Evolutionary conservation across 768 basidiomycete genomes (phyloP), one percentile per base, ranked within the genome.

Genomic region (Inosperma sp.): DNA sequence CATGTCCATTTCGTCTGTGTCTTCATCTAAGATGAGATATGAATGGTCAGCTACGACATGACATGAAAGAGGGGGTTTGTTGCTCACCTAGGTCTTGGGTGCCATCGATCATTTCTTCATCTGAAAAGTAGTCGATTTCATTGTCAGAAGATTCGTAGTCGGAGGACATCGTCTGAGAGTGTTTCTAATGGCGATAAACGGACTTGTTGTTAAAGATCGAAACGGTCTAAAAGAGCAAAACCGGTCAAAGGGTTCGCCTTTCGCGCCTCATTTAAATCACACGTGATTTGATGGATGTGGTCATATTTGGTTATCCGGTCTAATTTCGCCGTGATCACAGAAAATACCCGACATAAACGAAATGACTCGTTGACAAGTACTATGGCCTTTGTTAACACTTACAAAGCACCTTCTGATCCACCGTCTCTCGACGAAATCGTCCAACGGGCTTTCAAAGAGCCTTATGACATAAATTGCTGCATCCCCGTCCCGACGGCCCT

Each of bases 101-200:
- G 53, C 79, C 80, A 65, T 83, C 80, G 59, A 83, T 74, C 66
- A 86, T 85, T 51, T 86, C 84, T 55, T 84, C 84, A 50, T 86
- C 86, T 51, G 85, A 81, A 56, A 79, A 82, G 66, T 82, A 84
- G 14, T 81, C 77, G 35, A 62, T 69, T 48, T 85, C 84, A 30
- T 84, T 80, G 64, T 87, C 84, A 4, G 83, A 86, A 62, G 78
- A 77, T 30, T 85, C 84, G 54, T 82, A 82, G 66, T 87, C 86
- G 48, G 86, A 86, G 7, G 68, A 65, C 74, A 76, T 76, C 35
- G 41, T 53, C 35, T 23, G 22, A 5, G 1, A 12, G 25, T 16
- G n/a, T 33, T 19, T 34, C 45, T 46, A 25, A 16, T 19, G 5
- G 12, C 6, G 19, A 23, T 17, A n/a, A 34, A 9, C n/a, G n/a